Base-by-base conservation (phyloP, 208 protist species). In the Crithidia sp. region DNA sequence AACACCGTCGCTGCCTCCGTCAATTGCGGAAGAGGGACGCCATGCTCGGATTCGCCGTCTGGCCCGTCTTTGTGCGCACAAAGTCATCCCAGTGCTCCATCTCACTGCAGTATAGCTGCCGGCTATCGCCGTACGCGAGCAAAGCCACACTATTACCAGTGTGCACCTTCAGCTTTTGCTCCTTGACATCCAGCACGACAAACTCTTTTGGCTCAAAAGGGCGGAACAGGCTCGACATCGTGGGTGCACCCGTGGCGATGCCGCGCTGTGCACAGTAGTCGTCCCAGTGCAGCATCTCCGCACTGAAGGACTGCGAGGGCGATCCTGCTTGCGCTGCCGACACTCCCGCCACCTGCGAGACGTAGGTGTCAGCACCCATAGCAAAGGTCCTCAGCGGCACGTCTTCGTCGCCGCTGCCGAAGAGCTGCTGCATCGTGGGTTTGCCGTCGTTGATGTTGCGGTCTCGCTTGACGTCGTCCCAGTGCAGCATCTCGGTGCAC, bases 251-350 rank as follows among this genome's bases (percentile, higher is more conserved):
- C 4, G 76, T 67, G 45, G n/a, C 58, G 45, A 86, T 71, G 28
- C 73, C 71, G n/a, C 68, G 66, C 28, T 36, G 60, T 17, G n/a
- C 53, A 41, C 84, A 81, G 65, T 71, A 83, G 52, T 95, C 87
- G 59, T 92, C 87, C 86, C 87, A 95, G 78, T 92, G 90, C 64
- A 85, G 37, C 90, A 95, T 92, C 71, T 95, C 90, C 5, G 81
- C 61, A 59, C 77, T 86, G 16, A 86, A 82, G 54, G 61, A 69
- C 49, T 91, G 87, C 19, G 36, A 61, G 8, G 76, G 64, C 16
- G 62, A 70, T 17, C 76, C 81, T 4, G 61, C 68, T 53, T 67
- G 71, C 40, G 66, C 49, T 13, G 58, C 50, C n/a, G 47, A 43
- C 3, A 77, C 66, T 3, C 62, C 57, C n/a, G 70, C 61, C 49